Evolutionary conservation across 208 protist species (phyloP).

Genomic region (Trypanosoma cruzi): DNA sequence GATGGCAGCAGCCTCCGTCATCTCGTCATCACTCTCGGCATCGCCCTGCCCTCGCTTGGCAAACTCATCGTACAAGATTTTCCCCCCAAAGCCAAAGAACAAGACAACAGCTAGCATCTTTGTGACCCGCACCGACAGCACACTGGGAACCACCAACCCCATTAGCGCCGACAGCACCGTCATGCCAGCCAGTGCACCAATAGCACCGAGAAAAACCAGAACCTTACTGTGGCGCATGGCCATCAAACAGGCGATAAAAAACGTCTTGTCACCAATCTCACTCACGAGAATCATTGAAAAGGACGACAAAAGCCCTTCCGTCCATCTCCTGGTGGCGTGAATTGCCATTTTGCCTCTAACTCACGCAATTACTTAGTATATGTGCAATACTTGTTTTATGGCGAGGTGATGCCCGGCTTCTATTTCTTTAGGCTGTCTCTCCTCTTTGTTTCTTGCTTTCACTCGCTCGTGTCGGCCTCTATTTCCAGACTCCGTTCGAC

Average conservation of each 20-base stretch:
- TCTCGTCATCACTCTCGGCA: slow-evolving; percentile 86
- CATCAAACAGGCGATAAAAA: slow-evolving; percentile 97
- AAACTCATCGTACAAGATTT: slow-evolving; percentile 87
- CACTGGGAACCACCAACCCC: slow-evolving; percentile 80
- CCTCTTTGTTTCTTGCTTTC: too few relatives aligned
- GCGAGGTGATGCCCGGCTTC: neutral
- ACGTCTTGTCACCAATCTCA: slow-evolving; percentile 97
- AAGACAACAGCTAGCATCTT: slow-evolving; percentile 84
- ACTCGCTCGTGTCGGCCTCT: too few relatives aligned
- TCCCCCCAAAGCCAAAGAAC: slow-evolving; percentile 91
- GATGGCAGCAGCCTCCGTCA: slow-evolving; percentile 82
- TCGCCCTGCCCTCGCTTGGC: slow-evolving; percentile 50
- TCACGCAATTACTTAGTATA: neutral
- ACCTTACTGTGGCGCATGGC: slow-evolving; percentile 92
- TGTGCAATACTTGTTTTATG: too few relatives aligned
- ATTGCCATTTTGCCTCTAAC: neutral
- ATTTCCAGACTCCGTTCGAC: too few relatives aligned
- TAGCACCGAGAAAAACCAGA: slow-evolving; percentile 85
- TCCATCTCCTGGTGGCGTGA: slow-evolving; percentile 19
- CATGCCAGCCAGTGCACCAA: slow-evolving; percentile 92
- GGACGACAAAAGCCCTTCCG: slow-evolving; percentile 87
- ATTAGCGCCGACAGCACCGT: slow-evolving; percentile 92
- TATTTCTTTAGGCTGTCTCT: neutral
- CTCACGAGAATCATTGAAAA: slow-evolving; percentile 93
- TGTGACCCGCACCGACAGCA: slow-evolving; percentile 89